phyloP scores from a whole-genome alignment of 78 protist genomes.

The Dictyostelium intermedium region DNA sequence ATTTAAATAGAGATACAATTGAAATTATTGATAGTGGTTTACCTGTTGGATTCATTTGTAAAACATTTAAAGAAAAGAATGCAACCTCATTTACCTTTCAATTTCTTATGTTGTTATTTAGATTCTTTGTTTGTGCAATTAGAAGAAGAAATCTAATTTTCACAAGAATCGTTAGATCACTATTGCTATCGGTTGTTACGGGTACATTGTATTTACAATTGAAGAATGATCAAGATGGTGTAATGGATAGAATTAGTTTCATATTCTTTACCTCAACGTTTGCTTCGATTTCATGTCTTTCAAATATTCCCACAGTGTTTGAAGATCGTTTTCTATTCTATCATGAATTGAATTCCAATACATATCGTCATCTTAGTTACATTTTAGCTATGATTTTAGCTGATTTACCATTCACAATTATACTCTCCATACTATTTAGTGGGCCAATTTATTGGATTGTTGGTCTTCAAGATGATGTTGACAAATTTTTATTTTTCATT shows the following conservation, averaged over 20 bases:
- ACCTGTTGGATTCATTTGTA: neutral
- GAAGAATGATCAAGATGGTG: constrained; percentile 43
- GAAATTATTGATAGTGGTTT: neutral
- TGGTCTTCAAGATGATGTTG: constrained; percentile 19
- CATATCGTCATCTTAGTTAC: constrained; percentile 52
- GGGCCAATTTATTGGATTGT: constrained; percentile 56
- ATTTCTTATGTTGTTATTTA: neutral
- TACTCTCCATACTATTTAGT: constrained; percentile 18
- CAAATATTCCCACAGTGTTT: constrained; percentile 67
- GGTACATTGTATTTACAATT: constrained; percentile 63
- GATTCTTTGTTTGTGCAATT: constrained; percentile 22
- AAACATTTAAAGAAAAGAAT: neutral
- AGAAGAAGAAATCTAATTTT: constrained; percentile 27
- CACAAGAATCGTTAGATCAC: constrained; percentile 3
- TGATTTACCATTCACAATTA: constrained; percentile 51
- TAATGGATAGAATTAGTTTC: constrained; percentile 36
- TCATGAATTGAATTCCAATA: constrained; percentile 44
- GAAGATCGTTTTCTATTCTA: constrained; percentile 63
- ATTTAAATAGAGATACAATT: neutral
- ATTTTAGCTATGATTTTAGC: constrained; percentile 16
- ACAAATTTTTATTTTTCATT: neutral
- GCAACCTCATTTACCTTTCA: constrained; percentile 8
- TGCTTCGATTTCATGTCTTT: constrained; percentile 37
- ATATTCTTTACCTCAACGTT: constrained; percentile 64
- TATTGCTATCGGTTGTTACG: constrained; percentile 28